phyloP scores from a whole-genome alignment of 495 filamentous ascomycete species.

The Parathielavia hyrcaniae region DNA sequence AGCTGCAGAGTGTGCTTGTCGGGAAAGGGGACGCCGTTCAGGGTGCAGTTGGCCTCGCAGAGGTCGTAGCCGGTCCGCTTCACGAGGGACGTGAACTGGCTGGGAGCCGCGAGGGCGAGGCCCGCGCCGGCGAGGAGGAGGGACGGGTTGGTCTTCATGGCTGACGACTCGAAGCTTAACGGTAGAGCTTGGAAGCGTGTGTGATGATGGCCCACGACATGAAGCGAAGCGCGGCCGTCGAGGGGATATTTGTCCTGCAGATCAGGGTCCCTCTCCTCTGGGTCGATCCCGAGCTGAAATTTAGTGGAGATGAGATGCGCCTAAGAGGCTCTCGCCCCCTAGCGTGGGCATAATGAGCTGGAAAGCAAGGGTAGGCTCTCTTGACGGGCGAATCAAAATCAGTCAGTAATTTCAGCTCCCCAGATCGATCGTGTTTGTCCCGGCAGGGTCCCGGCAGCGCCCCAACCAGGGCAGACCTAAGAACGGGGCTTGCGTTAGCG shows the following conservation, averaged over 20 bases:
- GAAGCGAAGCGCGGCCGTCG: background rate
- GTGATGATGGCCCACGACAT: background rate
- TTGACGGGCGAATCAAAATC: background rate
- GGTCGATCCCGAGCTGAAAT: background rate
- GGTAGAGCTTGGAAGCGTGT: background rate
- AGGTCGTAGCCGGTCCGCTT: slow-evolving; percentile 14
- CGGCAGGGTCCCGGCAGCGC: background rate
- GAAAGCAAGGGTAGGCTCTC: background rate
- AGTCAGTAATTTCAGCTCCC: background rate
- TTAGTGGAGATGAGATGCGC: background rate
- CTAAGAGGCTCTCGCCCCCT: background rate
- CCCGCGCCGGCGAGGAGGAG: slow-evolving; percentile 3
- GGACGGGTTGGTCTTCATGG: slow-evolving; percentile 6
- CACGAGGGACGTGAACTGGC: background rate
- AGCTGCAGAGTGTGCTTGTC: slow-evolving; percentile 16
- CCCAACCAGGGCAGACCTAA: background rate
- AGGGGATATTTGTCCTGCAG: background rate
- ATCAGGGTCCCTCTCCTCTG: background rate
- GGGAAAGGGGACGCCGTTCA: slow-evolving; percentile 10
- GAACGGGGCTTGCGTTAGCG: background rate
- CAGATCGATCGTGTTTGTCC: background rate
- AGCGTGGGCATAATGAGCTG: background rate
- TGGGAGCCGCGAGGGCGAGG: slow-evolving; percentile 5
- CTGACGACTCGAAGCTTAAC: background rate
- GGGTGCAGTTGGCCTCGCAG: slow-evolving; percentile 15